A percentile compares a stretch with the other conserved stretches of the same genome.
Evolutionary conservation across 148 eudicot genomes (phyloP).

Genomic region (Chenopodium formosanum): DNA sequence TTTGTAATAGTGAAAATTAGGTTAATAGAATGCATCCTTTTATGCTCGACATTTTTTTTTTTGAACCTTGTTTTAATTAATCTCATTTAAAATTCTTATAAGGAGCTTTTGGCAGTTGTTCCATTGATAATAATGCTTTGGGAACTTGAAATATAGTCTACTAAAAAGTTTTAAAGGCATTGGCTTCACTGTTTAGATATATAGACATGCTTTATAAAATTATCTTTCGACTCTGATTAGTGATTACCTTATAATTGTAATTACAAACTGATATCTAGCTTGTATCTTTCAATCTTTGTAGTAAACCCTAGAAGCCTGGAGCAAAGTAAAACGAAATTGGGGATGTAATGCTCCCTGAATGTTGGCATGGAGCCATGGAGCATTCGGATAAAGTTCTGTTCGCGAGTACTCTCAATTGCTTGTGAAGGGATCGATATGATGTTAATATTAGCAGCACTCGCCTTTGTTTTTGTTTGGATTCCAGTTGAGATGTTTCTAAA

Average conservation of each 20-base stretch:
- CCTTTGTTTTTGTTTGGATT: background rate
- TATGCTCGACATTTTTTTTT: background rate
- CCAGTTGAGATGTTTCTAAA: background rate
- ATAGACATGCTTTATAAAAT: background rate
- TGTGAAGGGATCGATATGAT: background rate
- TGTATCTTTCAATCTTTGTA: background rate
- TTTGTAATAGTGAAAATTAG: no score
- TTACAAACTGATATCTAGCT: background rate
- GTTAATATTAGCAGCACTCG: background rate
- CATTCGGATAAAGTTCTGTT: background rate
- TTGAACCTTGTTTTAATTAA: background rate
- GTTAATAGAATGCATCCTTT: no score
- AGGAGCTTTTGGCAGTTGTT: background rate
- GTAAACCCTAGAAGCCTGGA: background rate
- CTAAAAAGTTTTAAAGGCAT: no score
- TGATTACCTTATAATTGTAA: background rate
- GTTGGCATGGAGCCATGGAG: background rate
- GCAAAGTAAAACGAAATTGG: background rate
- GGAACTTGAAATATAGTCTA: background rate
- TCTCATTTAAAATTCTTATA: background rate
- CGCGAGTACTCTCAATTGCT: background rate
- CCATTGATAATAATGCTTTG: background rate
- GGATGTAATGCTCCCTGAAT: conserved; percentile 1
- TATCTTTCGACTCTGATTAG: background rate
- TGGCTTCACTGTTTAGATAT: background rate